These are phyloP conservation scores for Symmetrospora coprosmae DNA, from an alignment of 768 basidiomycete species.

Conservation along the genomic window DNA sequence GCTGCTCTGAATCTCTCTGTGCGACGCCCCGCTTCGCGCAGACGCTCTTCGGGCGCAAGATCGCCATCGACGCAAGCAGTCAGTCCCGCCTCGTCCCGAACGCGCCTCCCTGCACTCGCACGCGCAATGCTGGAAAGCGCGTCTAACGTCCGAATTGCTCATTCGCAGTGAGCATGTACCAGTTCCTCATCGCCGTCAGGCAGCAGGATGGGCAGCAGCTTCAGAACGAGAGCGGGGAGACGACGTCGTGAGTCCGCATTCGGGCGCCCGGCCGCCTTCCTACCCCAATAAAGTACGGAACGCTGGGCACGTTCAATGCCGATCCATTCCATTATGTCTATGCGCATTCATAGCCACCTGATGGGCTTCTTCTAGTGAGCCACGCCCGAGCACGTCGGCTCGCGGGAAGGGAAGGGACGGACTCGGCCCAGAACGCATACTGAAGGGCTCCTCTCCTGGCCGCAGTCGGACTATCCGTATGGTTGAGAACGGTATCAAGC, in stretches of 20 bases:
- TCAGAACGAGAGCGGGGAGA: slow-evolving; percentile 94
- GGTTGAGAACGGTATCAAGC: slow-evolving; percentile 96
- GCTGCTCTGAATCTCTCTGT: not conserved
- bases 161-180: slow-evolving; percentile 63
- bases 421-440: not conserved
- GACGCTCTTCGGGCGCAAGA: slow-evolving; percentile 92
- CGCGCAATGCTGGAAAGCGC: not conserved
- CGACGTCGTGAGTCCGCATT: slow-evolving; percentile 55
- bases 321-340: no score
- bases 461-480: slow-evolving; percentile 72
- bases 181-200: slow-evolving; percentile 88
- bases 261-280: not conserved
- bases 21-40: no score
- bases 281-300: no score
- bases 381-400: not conserved
- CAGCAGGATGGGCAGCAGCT: slow-evolving; percentile 93
- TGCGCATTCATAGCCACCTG: slow-evolving; percentile 52
- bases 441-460: not conserved
- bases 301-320: no score
- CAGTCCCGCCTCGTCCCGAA: not conserved
- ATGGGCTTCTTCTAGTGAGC: slow-evolving; percentile 89
- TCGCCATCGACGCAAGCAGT: slow-evolving; percentile 75
- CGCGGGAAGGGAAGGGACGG: no score
- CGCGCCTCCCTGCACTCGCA: not conserved
- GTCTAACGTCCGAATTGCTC: slow-evolving; percentile 3